Conservation (phyloP, 495 filamentous ascomycete species). For the Mycothermus thermophilus region DNA sequence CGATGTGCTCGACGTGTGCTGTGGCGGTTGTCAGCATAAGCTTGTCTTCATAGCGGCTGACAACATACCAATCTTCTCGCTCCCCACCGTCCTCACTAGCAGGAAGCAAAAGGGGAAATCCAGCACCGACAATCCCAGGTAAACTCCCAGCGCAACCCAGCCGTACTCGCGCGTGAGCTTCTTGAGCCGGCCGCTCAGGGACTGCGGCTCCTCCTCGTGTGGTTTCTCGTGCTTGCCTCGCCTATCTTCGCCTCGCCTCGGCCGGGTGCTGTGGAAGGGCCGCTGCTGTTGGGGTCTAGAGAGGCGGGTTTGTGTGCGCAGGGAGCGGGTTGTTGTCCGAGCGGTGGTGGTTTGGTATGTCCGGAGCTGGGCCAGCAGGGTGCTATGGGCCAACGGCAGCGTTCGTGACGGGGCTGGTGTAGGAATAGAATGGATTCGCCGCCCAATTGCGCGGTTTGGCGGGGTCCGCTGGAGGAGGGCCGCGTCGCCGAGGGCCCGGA, state of each 20-base stretch:
- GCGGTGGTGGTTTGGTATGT: conserved; percentile 1
- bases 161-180: conserved; percentile 90
- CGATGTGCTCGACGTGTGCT: conserved; percentile 38
- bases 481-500: conserved; percentile 11
- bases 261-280: conserved; percentile 15
- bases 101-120: conserved; percentile 95
- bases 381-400: conserved; percentile 5
- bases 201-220: conserved; percentile 26
- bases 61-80: conserved; percentile 60
- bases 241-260: conserved; percentile 6
- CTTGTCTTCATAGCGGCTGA: background rate
- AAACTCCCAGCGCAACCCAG: conserved; percentile 86
- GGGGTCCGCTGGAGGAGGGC: conserved; percentile 5
- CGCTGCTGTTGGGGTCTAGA: conserved; percentile 10
- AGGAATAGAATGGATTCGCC: conserved; percentile 2
- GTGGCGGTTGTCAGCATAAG: background rate
- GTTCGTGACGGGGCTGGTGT: conserved; percentile 3
- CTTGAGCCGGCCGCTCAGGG: conserved; percentile 55
- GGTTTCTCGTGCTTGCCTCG: background rate
- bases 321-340: background rate
- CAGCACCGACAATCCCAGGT: conserved; percentile 63
- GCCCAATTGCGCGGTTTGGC: background rate
- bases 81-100: conserved; percentile 66
- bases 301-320: conserved; percentile 3
- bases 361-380: conserved; percentile 11